These are phyloP conservation scores for Paramecium octaurelia DNA, from an alignment of 73 alveolate species.

Conservation along the genomic window DNA sequence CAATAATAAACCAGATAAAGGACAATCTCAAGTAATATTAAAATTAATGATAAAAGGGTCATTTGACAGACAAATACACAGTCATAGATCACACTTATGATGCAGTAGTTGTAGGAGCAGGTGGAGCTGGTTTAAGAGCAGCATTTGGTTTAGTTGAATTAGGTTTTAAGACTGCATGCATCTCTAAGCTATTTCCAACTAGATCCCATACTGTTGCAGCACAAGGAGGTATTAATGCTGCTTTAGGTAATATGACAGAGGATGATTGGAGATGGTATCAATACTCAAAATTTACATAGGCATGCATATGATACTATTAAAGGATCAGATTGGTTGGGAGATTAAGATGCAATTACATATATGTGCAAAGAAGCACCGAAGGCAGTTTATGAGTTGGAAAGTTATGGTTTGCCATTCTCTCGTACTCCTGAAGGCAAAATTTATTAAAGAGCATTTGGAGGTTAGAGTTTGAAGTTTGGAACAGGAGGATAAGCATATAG, in stretches of 20 bases:
- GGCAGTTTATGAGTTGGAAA: conserved; percentile 89
- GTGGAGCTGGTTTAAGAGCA: conserved; percentile 96
- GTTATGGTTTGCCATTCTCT: conserved; percentile 94
- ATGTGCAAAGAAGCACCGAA: conserved; percentile 94
- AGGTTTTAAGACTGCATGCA: conserved; percentile 95
- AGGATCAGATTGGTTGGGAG: conserved; percentile 88
- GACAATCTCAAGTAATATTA: conserved; percentile 52
- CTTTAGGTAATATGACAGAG: conserved; percentile 93
- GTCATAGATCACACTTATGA: conserved; percentile 89
- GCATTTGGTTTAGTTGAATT: conserved; percentile 93
- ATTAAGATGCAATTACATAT: conserved; percentile 94
- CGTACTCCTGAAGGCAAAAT: conserved; percentile 95
- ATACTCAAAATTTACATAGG: neutral
- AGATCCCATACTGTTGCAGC: conserved; percentile 98
- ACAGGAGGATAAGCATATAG: conserved; percentile 76
- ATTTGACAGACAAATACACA: conserved; percentile 75
- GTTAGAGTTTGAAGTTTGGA: conserved; percentile 87
- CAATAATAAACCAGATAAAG: conserved; percentile 51
- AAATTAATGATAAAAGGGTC: neutral
- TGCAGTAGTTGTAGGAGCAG: conserved; percentile 92
- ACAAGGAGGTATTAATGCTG: conserved; percentile 90
- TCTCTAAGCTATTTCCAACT: conserved; percentile 94
- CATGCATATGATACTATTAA: conserved; percentile 94
- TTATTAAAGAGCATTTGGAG: conserved; percentile 96
- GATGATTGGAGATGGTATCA: conserved; percentile 94